Conservation (phyloP, 2,329 filamentous ascomycete species). For the Chrysosporium keratinophilum region DNA sequence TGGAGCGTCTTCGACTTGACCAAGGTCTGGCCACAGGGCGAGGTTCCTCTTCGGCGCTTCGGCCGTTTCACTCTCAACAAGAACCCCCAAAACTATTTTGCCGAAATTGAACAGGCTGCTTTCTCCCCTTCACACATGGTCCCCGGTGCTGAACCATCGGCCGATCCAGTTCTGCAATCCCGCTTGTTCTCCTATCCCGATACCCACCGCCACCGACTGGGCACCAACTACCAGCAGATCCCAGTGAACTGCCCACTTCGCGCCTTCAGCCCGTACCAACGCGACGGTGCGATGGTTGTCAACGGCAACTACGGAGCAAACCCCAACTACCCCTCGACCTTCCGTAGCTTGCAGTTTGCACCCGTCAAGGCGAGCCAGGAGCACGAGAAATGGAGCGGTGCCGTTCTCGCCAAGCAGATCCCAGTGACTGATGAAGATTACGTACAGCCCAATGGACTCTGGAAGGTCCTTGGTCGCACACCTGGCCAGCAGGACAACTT, state of each 20-base stretch:
- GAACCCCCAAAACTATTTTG: constrained; percentile 58
- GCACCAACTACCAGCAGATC: constrained; percentile 55
- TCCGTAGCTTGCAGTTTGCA: constrained; percentile 30
- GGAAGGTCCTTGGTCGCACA: constrained; percentile 35
- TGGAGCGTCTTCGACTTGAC: constrained; percentile 61
- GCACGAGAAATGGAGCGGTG: constrained; percentile 37
- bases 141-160: constrained; percentile 58
- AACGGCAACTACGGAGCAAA: constrained; percentile 53
- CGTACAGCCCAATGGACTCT: constrained; percentile 36
- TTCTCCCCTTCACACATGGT: constrained; percentile 59
- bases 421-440: constrained; percentile 38
- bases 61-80: constrained; percentile 55
- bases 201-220: constrained; percentile 54
- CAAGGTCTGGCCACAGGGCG: constrained; percentile 56
- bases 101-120: constrained; percentile 60
- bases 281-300: constrained; percentile 61
- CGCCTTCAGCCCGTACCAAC: constrained; percentile 55
- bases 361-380: constrained; percentile 35
- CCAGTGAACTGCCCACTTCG: constrained; percentile 49
- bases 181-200: constrained; percentile 63
- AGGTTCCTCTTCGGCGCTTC: constrained; percentile 52
- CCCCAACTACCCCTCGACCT: constrained; percentile 43
- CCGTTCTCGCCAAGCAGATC: constrained; percentile 32
- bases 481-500: constrained; percentile 53
- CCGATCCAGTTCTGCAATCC: constrained; percentile 59